Evolutionary conservation across 176 grass and related monocot species (phyloP), one percentile per base, ranked within the genome.

Genomic region (Zizania latifolia): DNA sequence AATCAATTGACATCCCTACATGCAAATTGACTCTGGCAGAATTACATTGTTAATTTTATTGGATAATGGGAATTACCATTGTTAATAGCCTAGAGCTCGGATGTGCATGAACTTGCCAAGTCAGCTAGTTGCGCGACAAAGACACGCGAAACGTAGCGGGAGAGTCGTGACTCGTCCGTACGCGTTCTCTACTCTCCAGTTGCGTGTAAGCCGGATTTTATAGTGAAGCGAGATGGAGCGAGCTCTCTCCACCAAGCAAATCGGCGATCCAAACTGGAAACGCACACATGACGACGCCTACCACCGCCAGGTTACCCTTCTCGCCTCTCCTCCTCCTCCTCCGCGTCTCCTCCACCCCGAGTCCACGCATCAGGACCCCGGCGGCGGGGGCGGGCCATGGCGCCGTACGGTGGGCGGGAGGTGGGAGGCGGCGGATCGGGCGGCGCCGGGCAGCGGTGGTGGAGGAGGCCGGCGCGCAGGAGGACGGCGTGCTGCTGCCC

Each of bases 401-500:
- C 53, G 34, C 61, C 65, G 34, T 58, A n/a, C 63, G 82, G 17
- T 86, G 78, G 62, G 23, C 28, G 26, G 65, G 65, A 6, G 60
- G 32, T 17, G 53, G 65, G 68, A 36, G 27, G 45, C 44, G 59
- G 8, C 1, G 48, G 72, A 11, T 29, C 6, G 24, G 4, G 11
- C 56, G 50, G 72, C 56, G 74, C 71, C 3, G 65, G 34, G 86
- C 84, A 16, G 88, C 88, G 12, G 77, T 80, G 73, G 88, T 81
- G 82, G 93, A 83, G 39, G 84, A 84, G 62, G 66, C 87, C 82
- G 88, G 85, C 71, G 55, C 81, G 62, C 56, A 78, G 56, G 84
- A 80, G 76, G 82, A 89, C 86, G 84, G 87, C 38, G 81, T 84
- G 39, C 74, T 98, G 56, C 40, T 86, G 9, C 86, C 89, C 32